phyloP scores from a whole-genome alignment of 805 yeast genomes.

The Wickerhamomyces canadensis region DNA sequence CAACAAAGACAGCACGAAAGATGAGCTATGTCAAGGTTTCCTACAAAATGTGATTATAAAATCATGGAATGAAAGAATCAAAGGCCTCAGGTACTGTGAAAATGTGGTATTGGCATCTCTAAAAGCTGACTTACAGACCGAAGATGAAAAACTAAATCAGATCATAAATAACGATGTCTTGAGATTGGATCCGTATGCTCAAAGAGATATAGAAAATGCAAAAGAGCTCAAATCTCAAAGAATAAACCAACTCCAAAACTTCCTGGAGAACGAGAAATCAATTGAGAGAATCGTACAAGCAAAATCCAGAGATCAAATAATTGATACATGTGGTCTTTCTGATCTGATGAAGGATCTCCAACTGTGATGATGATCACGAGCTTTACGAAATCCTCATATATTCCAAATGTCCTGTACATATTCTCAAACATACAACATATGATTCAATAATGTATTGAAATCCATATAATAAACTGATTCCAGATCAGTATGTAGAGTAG shows the following conservation, averaged over 20 bases:
- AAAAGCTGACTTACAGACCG: slow-evolving; percentile 26
- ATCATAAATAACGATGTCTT: slow-evolving; percentile 22
- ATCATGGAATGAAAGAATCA: slow-evolving; percentile 40
- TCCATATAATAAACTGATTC: neutral
- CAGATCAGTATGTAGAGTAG: neutral
- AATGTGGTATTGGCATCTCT: slow-evolving; percentile 18
- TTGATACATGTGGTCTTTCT: slow-evolving; percentile 30
- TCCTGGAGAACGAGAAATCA: slow-evolving; percentile 35
- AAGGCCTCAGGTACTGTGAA: slow-evolving; percentile 39
- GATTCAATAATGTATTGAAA: too few species aligned
- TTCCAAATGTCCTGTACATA: too few species aligned
- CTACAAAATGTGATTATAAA: slow-evolving; percentile 34
- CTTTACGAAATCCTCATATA: neutral
- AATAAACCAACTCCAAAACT: slow-evolving; percentile 26
- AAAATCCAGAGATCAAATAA: slow-evolving; percentile 29
- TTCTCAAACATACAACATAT: too few species aligned
- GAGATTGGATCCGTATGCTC: slow-evolving; percentile 47
- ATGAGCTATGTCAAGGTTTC: slow-evolving; percentile 30
- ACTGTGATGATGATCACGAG: neutral
- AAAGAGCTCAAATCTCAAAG: slow-evolving; percentile 25
- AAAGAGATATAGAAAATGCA: slow-evolving; percentile 30
- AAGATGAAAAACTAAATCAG: slow-evolving; percentile 15
- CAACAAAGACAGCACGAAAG: slow-evolving; percentile 17
- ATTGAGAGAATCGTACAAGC: slow-evolving; percentile 36
- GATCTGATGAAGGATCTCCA: slow-evolving; percentile 4